These are phyloP conservation scores for Colletotrichum lini DNA, from an alignment of 2,329 filamentous ascomycete genomes.

Conservation along the genomic window DNA sequence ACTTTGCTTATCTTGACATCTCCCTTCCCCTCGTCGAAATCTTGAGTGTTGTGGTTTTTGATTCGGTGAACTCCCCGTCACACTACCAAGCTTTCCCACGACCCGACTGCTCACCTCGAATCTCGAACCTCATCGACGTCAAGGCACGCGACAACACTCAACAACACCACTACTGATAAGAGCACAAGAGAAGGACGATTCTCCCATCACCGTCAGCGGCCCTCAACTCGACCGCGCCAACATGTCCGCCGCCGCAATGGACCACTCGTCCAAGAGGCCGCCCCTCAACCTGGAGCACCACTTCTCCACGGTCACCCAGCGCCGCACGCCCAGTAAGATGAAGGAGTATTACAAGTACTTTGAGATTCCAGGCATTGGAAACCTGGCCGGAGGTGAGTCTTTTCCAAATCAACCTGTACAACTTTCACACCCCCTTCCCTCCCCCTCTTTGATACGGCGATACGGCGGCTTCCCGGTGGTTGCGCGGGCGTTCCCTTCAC, in stretches of 20 bases:
- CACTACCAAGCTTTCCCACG: neutral
- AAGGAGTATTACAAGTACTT: conserved; percentile 93
- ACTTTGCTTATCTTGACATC: neutral
- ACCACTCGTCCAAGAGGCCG: conserved; percentile 35
- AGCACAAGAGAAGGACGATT: neutral
- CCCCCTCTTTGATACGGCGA: neutral
- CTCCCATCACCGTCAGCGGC: neutral
- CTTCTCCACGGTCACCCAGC: conserved; percentile 78
- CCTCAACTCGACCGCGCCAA: neutral
- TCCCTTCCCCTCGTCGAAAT: neutral
- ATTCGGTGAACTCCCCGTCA: no score
- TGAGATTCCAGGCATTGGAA: conserved; percentile 71
- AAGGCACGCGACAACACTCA: conserved; percentile 5
- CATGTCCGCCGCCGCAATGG: conserved; percentile 27
- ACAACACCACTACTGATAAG: neutral
- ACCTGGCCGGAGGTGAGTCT: conserved; percentile 72
- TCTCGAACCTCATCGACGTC: neutral
- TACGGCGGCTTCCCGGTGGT: neutral
- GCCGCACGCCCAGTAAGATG: conserved; percentile 75
- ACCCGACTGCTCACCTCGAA: neutral
- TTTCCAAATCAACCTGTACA: neutral
- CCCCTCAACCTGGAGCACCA: conserved; percentile 87
- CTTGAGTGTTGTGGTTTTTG: neutral
- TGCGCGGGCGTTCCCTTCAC: neutral
- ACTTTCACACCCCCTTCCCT: neutral